Evolutionary conservation across 164 flowering plant species (phyloP).

Genomic region (Umbellularia californica): DNA sequence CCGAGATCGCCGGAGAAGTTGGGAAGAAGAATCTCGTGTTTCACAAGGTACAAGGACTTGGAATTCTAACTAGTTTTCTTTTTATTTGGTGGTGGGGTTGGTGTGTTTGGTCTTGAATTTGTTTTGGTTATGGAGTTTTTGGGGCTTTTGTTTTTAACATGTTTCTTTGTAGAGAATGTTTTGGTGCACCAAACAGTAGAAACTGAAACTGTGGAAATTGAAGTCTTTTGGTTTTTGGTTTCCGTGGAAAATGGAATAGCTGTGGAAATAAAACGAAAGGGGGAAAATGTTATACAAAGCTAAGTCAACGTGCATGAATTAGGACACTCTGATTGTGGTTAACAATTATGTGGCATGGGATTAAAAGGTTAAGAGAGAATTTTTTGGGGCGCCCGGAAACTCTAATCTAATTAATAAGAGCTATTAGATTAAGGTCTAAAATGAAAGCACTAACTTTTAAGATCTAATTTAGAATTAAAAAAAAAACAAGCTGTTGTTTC

Average conservation of each 20-base stretch:
- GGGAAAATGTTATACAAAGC: too few relatives aligned
- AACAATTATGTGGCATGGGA: not conserved
- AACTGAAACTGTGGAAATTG: not conserved
- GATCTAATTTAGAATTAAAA: too few relatives aligned
- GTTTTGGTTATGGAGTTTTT: too few relatives aligned
- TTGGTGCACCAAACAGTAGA: not conserved
- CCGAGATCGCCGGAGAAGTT: conserved; percentile 56
- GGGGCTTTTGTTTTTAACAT: not conserved
- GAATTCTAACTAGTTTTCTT: not conserved
- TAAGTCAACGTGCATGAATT: not conserved
- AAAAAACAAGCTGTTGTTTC: too few relatives aligned
- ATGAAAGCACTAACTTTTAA: too few relatives aligned
- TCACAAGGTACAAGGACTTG: conserved; percentile 44
- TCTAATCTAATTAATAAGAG: too few relatives aligned
- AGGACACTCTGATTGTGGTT: not conserved
- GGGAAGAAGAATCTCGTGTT: conserved; percentile 67
- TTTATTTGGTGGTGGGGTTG: too few relatives aligned
- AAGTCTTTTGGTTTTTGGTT: not conserved
- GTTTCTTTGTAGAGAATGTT: not conserved
- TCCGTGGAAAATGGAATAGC: not conserved
- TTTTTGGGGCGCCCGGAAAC: not conserved
- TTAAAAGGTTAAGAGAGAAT: not conserved
- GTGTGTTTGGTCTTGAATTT: too few relatives aligned
- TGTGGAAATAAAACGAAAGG: not conserved
- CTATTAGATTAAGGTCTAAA: too few relatives aligned